Conservation (phyloP, 257 asterid genomes). For the Lavandula angustifolia region DNA sequence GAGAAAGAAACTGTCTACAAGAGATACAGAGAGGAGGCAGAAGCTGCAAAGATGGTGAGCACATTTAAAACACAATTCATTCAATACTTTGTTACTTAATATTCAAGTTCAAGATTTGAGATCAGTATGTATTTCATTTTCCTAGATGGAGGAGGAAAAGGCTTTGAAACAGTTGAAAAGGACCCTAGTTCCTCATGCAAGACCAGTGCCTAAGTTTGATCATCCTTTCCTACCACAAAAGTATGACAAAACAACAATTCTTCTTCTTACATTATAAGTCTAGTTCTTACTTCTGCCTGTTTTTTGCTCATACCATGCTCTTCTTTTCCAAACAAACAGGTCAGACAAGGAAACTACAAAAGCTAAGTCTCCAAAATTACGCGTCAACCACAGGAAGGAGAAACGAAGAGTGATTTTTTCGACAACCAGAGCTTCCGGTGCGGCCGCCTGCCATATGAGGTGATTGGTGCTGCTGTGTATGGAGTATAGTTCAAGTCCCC, state of each 20-base stretch:
- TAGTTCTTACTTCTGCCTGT: background rate
- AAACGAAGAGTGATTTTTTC: constrained; percentile 47
- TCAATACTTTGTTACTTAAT: background rate
- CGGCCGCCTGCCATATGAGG: constrained; percentile 70
- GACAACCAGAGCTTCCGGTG: constrained; percentile 38
- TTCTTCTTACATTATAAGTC: background rate
- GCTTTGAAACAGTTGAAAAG: constrained; percentile 82
- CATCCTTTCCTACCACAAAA: constrained; percentile 83
- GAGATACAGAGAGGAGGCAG: constrained; percentile 91
- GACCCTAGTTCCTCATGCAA: constrained; percentile 81
- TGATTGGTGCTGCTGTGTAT: constrained; percentile 30
- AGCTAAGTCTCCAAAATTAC: constrained; percentile 79
- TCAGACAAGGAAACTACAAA: constrained; percentile 67
- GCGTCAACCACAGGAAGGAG: constrained; percentile 55
- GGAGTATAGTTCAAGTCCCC: constrained; percentile 49
- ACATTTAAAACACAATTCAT: background rate
- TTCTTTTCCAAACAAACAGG: constrained; percentile 36
- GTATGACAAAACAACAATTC: constrained; percentile 33
- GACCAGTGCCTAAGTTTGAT: constrained; percentile 73
- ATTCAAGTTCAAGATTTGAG: background rate
- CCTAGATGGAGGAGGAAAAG: constrained; percentile 93
- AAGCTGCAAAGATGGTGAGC: constrained; percentile 71
- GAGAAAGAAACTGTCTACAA: constrained; percentile 79
- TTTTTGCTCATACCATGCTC: background rate
- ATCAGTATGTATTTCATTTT: background rate